Evolutionary conservation across 306 rosid genomes (phyloP), one percentile per base, ranked within the genome.

Genomic region (Prunus davidiana): DNA sequence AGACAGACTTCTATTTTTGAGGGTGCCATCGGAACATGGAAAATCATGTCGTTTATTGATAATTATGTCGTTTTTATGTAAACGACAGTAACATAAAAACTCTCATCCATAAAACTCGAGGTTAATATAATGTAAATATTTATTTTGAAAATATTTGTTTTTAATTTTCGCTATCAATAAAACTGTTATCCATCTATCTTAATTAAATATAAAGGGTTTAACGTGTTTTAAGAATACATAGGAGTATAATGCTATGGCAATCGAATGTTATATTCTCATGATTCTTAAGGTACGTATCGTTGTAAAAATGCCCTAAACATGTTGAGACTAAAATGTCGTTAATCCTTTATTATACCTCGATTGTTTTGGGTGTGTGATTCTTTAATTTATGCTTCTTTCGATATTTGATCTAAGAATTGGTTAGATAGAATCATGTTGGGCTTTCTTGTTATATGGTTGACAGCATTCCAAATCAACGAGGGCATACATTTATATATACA

Each of bases 251-350:
- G 9, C 2, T 34, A 6, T 34, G 2, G 1, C 6, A 1, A 6
- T 34, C 25, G 0, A 1, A 0, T 6, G 8, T 34, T 34, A 8
- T 34, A 34, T 34, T 34, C 1, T 38, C 9, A 7, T 6, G 0
- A 38, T 38, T 38, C 2, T 38, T 38, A 0, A 38, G 0, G 9
- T 0, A 34, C 7, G 0, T 6, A 1, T 34, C 0, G 0, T 7
- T 38, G 9, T 38, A 5, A 38, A 5, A 0, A 0, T 2, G 0
- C 2, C 0, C 2, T 34, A 34, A 34, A 34, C 1, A 0, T 38
- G 0, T 0, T 7, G 2, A 0, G 2, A 38, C 9, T 6, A 38
- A 38, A 6, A 6, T 38, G 0, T 38, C 43, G 0, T 6, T 38
- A 38, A 38, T 38, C 41, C 7, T 5, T 34, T 34, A 34, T 6